Conservation (phyloP, 2,329 filamentous ascomycete species). For the Pseudofabraea citricarpa region DNA sequence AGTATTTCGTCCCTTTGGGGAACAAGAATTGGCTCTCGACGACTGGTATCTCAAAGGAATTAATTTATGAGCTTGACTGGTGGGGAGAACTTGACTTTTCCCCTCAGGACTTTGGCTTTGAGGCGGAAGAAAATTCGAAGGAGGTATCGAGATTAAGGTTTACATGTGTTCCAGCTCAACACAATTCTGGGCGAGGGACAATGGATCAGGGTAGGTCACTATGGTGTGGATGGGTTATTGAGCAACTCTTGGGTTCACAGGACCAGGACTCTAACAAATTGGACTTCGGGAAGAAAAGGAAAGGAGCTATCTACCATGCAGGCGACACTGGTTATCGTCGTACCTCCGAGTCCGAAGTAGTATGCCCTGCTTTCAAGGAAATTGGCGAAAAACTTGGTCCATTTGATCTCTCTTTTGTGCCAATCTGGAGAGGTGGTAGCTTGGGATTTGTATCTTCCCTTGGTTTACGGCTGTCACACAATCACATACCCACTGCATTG, state of each 20-base stretch:
- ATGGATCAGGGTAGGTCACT: constrained; percentile 69
- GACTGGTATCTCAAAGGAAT: constrained; percentile 56
- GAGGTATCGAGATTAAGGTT: constrained; percentile 34
- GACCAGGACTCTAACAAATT: constrained; percentile 31
- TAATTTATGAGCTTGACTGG: constrained; percentile 85
- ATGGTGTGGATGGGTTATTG: constrained; percentile 82
- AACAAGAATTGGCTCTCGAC: constrained; percentile 74
- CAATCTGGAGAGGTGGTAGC: constrained; percentile 56
- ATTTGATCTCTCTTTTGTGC: constrained; percentile 85
- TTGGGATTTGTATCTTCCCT: constrained; percentile 16
- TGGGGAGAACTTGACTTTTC: constrained; percentile 76
- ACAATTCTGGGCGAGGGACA: constrained; percentile 62
- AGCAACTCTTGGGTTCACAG: constrained; percentile 21
- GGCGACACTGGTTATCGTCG: constrained; percentile 60
- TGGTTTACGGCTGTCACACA: constrained; percentile 14
- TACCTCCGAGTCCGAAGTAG: constrained; percentile 61
- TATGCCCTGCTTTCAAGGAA: constrained; percentile 78
- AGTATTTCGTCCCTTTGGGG: constrained; percentile 83
- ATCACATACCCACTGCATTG: constrained; percentile 14
- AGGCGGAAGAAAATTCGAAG: constrained; percentile 52
- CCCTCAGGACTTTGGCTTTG: constrained; percentile 34
- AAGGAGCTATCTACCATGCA: constrained; percentile 83
- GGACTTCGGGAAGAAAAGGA: constrained; percentile 53
- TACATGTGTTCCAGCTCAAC: constrained; percentile 77
- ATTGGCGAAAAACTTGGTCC: constrained; percentile 77